These are phyloP conservation scores for Penicillium cinerascens DNA, from an alignment of 495 filamentous ascomycete genomes.

Conservation along the genomic window DNA sequence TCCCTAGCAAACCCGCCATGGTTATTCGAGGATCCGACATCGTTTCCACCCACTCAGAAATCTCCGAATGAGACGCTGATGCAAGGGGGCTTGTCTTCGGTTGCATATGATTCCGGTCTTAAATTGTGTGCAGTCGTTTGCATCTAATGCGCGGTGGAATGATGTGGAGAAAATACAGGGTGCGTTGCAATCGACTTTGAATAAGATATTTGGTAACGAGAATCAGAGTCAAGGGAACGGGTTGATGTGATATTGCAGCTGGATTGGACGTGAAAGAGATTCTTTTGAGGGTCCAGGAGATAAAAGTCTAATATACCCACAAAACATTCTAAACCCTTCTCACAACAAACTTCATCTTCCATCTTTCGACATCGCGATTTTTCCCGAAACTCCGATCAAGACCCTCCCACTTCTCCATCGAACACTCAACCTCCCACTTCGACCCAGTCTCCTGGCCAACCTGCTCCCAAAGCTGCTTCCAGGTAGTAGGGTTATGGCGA, in stretches of 20 bases:
- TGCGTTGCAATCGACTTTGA: constrained; percentile 21
- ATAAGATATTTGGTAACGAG: constrained; percentile 23
- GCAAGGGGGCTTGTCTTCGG: neutral
- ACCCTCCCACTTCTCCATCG: constrained; percentile 19
- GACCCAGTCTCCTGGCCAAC: constrained; percentile 46
- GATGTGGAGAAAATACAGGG: neutral
- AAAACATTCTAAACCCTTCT: constrained; percentile 15
- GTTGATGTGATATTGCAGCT: neutral
- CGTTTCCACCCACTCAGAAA: constrained; percentile 6
- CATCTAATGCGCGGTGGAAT: constrained; percentile 12
- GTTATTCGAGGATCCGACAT: constrained; percentile 23
- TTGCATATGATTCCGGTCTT: constrained; percentile 10
- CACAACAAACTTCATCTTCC: constrained; percentile 19
- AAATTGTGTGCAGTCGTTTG: constrained; percentile 3
- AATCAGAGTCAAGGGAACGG: constrained; percentile 3
- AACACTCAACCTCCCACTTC: constrained; percentile 38
- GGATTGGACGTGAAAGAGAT: neutral
- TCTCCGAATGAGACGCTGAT: neutral
- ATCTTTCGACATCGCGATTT: constrained; percentile 15
- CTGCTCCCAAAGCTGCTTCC: constrained; percentile 48
- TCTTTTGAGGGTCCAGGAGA: neutral
- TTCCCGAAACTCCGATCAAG: constrained; percentile 7
- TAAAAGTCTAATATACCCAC: neutral
- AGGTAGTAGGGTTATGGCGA: constrained; percentile 44
- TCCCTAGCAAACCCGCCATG: constrained; percentile 31